Evolutionary conservation across 768 basidiomycete species (phyloP), one percentile per base, ranked within the genome.

Genomic region (Serendipita indica): DNA sequence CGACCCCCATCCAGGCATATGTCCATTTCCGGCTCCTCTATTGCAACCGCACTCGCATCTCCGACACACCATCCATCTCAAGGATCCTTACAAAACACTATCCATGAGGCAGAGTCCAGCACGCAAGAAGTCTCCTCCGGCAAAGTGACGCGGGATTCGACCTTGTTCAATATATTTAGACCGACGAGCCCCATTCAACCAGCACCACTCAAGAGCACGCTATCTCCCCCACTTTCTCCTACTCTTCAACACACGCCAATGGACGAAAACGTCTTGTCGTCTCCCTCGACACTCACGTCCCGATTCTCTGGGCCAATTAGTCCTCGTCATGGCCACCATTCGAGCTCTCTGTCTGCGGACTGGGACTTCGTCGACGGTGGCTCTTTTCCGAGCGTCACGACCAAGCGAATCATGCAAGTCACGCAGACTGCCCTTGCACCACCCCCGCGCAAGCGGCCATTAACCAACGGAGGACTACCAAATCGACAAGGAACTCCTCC

Each of bases 391-490:
- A n/a, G 35, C n/a, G n/a, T 54, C 12, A 54, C 22, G 25, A 28
- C 49, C 16, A 54, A 54, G 25, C 49, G 49, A 28, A 54, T 27
- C n/a, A 30, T 16, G 10, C 49, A 27, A 27, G 20, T 30, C n/a
- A 54, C 39, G 33, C 43, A 46, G 28, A 39, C 39, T 20, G 68
- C 65, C 10, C 65, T 68, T 58, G 70, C 64, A 59, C 70, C 65
- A 30, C 69, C 68, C 46, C 72, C 62, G 1, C 69, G 64, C 56
- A 65, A 65, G 43, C 65, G 65, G 52, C 67, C 64, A 22, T 67
- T 64, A 59, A 71, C 70, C 41, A 62, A 59, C n/a, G 32, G 25
- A 18, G 22, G 28, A 35, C 39, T 58, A 1, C 59, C 56, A 4
- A 16, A 16, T 22, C 59, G 30, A 56, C 59, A 54, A 39, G 46